Conservation (phyloP, 768 basidiomycete species). For the Cyclocybe aegerita region DNA sequence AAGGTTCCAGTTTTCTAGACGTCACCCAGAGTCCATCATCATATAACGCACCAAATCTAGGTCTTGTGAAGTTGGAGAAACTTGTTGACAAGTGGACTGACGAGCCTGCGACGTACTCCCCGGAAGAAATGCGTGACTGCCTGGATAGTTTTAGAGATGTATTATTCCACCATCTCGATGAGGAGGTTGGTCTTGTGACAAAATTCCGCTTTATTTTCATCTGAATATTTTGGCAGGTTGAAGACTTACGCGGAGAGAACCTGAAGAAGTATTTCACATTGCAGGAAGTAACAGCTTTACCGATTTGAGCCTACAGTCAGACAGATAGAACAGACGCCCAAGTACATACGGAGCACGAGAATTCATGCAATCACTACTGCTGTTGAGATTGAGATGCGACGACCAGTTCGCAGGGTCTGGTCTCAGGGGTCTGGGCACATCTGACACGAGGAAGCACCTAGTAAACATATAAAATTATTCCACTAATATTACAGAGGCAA, state of each 20-base stretch:
- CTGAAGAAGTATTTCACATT: slow-evolving; percentile 53
- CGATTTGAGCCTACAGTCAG: slow-evolving; percentile 3
- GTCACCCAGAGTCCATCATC: not conserved
- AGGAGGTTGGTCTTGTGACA: slow-evolving; percentile 38
- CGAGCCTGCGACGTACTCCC: slow-evolving; percentile 47
- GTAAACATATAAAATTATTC: too few relatives aligned
- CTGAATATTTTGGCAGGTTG: slow-evolving; percentile 30
- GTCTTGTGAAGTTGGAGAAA: slow-evolving; percentile 40
- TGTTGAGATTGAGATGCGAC: too few relatives aligned
- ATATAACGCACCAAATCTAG: slow-evolving; percentile 23
- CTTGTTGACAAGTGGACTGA: slow-evolving; percentile 41
- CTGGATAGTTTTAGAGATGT: slow-evolving; percentile 49
- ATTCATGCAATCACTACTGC: too few relatives aligned
- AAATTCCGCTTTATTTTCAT: not conserved
- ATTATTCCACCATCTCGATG: slow-evolving; percentile 51
- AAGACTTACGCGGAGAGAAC: slow-evolving; percentile 49
- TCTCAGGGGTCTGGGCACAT: too few relatives aligned
- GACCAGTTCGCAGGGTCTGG: too few relatives aligned
- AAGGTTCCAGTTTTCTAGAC: slow-evolving; percentile 30
- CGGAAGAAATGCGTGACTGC: slow-evolving; percentile 46
- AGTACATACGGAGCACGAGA: not conserved
- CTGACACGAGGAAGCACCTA: too few relatives aligned
- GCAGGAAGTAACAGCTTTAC: slow-evolving; percentile 31
- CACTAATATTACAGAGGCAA: too few relatives aligned
- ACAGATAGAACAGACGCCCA: not conserved